phyloP scores from a whole-genome alignment of 2,329 filamentous ascomycete genomes.

The Trichoderma lentiforme region DNA sequence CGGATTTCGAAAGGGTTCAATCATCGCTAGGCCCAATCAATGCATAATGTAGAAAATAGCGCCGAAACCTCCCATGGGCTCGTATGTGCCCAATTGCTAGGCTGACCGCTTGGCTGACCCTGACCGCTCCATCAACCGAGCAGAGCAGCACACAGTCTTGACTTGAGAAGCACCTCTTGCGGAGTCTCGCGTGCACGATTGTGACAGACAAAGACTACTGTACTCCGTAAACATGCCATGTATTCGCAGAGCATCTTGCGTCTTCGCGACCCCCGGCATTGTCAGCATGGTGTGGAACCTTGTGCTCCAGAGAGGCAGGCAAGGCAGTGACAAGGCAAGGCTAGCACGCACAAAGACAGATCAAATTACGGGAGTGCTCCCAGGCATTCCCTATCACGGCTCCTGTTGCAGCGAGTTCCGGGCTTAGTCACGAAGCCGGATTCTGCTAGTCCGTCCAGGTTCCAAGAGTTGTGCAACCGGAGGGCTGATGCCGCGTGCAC shows the following conservation, averaged over 20 bases:
- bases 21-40: neutral
- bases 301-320: neutral
- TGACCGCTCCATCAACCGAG: neutral
- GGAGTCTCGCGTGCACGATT: neutral
- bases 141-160: neutral
- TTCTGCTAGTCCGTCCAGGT: neutral
- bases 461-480: neutral
- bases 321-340: neutral
- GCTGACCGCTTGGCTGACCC: conserved; percentile 2
- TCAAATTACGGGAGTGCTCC: neutral
- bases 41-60: neutral
- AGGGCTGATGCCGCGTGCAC: neutral
- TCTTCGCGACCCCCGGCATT: neutral
- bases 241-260: neutral
- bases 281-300: neutral
- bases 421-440: neutral
- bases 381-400: neutral
- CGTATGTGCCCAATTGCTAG: neutral
- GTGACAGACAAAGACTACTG: neutral
- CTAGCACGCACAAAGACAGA: neutral
- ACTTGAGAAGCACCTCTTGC: neutral
- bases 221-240: neutral
- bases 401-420: neutral
- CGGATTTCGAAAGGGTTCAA: neutral
- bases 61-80: neutral